Conservation (phyloP, 2,329 filamentous ascomycete species). For the Cryphonectria carpinicola region DNA sequence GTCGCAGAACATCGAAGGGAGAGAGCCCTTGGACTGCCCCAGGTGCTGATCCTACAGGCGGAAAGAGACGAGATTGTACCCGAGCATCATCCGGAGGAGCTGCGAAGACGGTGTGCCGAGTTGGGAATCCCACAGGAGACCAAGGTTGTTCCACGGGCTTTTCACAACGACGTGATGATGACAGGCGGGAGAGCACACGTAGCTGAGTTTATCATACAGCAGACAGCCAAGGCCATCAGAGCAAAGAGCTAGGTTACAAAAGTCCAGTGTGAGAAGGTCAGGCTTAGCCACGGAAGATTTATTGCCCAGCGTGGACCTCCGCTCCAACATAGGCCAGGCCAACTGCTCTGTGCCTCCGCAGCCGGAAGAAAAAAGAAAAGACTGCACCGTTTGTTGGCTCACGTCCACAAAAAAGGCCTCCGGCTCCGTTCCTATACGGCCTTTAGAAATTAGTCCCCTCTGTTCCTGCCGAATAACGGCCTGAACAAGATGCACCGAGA, state of each 20-base stretch:
- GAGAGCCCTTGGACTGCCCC: slow-evolving; percentile 36
- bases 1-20: slow-evolving; percentile 43
- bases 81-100: slow-evolving; percentile 49
- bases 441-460: not conserved
- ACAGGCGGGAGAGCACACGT: slow-evolving; percentile 49
- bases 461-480: not conserved
- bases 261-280: not conserved
- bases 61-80: slow-evolving; percentile 64
- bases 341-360: not conserved
- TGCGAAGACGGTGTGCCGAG: slow-evolving; percentile 52
- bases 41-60: slow-evolving; percentile 57
- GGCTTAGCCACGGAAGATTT: not conserved
- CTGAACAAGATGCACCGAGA: not conserved
- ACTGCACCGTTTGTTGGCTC: not conserved
- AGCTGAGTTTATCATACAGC: slow-evolving; percentile 46
- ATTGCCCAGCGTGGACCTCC: not conserved
- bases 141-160: slow-evolving; percentile 51
- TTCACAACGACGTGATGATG: slow-evolving; percentile 61
- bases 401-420: not conserved
- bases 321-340: not conserved
- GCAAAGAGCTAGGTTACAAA: not conserved
- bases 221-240: slow-evolving; percentile 18
- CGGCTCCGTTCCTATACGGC: not conserved
- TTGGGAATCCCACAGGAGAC: slow-evolving; percentile 51
- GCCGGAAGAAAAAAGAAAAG: not conserved